Conservation (phyloP, 805 yeast genomes). For the Metschnikowia lunata region DNA sequence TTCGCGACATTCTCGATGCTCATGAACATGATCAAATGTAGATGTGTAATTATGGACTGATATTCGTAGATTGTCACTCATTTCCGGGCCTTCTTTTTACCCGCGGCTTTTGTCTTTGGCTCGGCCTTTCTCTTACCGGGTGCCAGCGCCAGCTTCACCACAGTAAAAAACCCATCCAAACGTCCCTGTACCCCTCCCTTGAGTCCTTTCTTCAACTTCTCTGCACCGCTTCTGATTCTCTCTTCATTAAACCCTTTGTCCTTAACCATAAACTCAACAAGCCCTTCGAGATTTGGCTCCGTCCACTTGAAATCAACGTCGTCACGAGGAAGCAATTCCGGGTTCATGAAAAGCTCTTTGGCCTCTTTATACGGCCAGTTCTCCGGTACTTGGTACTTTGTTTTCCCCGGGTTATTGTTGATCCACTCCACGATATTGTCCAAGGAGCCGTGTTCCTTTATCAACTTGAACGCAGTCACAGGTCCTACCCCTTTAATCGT, state of each 20-base stretch:
- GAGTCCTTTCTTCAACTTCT: constrained; percentile 75
- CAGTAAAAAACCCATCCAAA: constrained; percentile 86
- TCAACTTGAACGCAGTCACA: constrained; percentile 83
- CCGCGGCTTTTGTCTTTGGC: constrained; percentile 24
- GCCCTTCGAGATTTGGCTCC: constrained; percentile 82
- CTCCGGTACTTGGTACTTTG: constrained; percentile 83
- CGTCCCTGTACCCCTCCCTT: constrained; percentile 88
- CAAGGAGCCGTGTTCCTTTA: constrained; percentile 76
- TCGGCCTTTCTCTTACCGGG: constrained; percentile 39
- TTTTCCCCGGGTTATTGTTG: constrained; percentile 46
- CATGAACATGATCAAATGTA: too few relatives aligned
- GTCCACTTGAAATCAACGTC: constrained; percentile 76
- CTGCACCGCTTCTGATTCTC: constrained; percentile 82
- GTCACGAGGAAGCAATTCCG: constrained; percentile 66
- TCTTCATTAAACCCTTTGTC: constrained; percentile 93
- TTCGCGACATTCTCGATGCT: too few relatives aligned
- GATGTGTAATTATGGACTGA: too few relatives aligned
- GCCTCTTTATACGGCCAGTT: constrained; percentile 93
- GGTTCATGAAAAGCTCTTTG: constrained; percentile 72
- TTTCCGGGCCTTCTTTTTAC: constrained; percentile 25
- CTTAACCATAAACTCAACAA: constrained; percentile 75
- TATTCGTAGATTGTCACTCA: background rate
- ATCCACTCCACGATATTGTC: constrained; percentile 73
- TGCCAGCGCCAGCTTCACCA: constrained; percentile 40
- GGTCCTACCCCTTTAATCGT: constrained; percentile 96